Evolutionary conservation across 345 rosid genomes (phyloP).

Genomic region (Camelina sativa): DNA sequence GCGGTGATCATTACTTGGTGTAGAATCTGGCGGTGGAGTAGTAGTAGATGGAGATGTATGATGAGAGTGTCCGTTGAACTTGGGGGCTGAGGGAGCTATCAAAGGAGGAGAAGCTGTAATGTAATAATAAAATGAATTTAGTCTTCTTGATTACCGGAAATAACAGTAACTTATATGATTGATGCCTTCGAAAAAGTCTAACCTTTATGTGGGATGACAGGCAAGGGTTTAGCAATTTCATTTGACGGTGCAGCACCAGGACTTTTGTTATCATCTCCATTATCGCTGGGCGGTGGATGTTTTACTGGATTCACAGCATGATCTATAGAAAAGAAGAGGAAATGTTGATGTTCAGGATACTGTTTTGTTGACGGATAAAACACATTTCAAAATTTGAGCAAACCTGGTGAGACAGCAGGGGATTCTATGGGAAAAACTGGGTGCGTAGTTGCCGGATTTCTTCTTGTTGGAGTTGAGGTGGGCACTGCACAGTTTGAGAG

Average conservation of each 20-base stretch:
- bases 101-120: constrained; percentile 40
- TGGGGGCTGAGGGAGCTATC: constrained; percentile 35
- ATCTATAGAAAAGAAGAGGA: constrained; percentile 45
- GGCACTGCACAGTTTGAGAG: constrained; percentile 28
- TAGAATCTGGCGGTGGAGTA: constrained; percentile 40
- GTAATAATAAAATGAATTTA: constrained; percentile 6
- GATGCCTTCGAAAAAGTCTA: background rate
- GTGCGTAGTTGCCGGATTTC: constrained; percentile 27
- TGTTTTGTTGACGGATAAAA: constrained; percentile 16
- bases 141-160: constrained; percentile 1
- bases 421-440: constrained; percentile 35
- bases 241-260: constrained; percentile 66
- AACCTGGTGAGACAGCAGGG: constrained; percentile 44
- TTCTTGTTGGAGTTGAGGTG: constrained; percentile 25
- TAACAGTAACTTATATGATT: constrained; percentile 15
- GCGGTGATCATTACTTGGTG: constrained; percentile 37
- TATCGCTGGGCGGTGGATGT: constrained; percentile 49
- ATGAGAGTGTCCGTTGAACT: constrained; percentile 18
- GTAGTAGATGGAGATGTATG: constrained; percentile 28
- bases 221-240: constrained; percentile 49
- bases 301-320: constrained; percentile 51
- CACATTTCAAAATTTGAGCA: constrained; percentile 25
- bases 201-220: constrained; percentile 61
- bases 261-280: constrained; percentile 46
- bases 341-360: constrained; percentile 29